Conservation (phyloP, 2,329 filamentous ascomycete genomes). For the Myriosclerotinia curreyana region DNA sequence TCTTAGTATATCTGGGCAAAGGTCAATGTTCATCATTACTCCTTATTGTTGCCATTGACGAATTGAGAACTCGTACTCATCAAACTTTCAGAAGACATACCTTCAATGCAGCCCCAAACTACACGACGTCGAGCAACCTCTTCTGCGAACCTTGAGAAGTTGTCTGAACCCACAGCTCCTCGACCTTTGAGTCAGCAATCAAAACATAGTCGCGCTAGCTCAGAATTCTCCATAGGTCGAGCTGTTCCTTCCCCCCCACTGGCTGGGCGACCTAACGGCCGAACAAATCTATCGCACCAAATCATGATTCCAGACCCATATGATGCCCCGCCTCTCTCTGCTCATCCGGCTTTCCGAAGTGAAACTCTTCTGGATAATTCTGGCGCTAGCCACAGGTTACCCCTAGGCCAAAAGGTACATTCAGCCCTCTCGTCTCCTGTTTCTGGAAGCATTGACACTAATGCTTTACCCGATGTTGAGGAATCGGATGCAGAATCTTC, state of each 20-base stretch:
- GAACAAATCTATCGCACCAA: slow-evolving; percentile 37
- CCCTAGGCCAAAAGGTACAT: slow-evolving; percentile 24
- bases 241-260: slow-evolving; percentile 50
- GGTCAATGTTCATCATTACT: background rate
- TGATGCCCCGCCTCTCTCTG: slow-evolving; percentile 37
- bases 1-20: background rate
- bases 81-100: slow-evolving; percentile 6
- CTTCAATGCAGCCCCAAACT: slow-evolving; percentile 37
- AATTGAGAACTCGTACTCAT: background rate
- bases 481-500: slow-evolving; percentile 68
- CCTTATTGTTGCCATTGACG: background rate
- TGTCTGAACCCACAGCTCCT: slow-evolving; percentile 47
- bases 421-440: slow-evolving; percentile 29
- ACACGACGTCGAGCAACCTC: slow-evolving; percentile 58
- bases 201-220: slow-evolving; percentile 68
- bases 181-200: slow-evolving; percentile 59
- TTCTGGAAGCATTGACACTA: slow-evolving; percentile 29
- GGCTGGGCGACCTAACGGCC: slow-evolving; percentile 36
- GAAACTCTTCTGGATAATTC: slow-evolving; percentile 31
- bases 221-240: slow-evolving; percentile 61
- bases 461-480: slow-evolving; percentile 45
- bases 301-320: slow-evolving; percentile 35
- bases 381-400: slow-evolving; percentile 26
- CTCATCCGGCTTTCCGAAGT: slow-evolving; percentile 37
- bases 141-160: slow-evolving; percentile 58